A percentile compares a stretch with the other conserved stretches of the same genome.
phyloP scores from a whole-genome alignment of 129 eudicot species.

The Smallanthus sonchifolius region DNA sequence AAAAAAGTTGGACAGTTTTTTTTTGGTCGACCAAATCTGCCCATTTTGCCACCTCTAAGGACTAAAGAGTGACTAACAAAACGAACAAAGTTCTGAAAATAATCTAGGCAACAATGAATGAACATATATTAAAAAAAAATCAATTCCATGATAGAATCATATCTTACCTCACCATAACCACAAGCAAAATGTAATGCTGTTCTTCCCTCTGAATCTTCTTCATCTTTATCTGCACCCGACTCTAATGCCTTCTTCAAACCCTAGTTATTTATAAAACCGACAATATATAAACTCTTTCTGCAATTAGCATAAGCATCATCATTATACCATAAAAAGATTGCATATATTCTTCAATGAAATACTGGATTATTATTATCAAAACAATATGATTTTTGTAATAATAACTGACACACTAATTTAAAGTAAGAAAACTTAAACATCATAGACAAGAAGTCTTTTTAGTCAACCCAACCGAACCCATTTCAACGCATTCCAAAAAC shows the following conservation, averaged over 20 bases:
- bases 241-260: conserved; percentile 79
- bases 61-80: no score
- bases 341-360: background rate
- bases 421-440: background rate
- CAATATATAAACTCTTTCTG: background rate
- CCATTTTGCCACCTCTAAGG: no score
- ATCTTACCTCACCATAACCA: conserved; percentile 92
- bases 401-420: background rate
- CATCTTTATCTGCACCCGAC: conserved; percentile 87
- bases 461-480: background rate
- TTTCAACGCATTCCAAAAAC: background rate
- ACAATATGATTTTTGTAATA: no score
- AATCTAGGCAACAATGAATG: background rate
- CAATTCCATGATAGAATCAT: background rate
- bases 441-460: background rate
- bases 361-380: no score
- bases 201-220: conserved; percentile 97
- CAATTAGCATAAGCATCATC: background rate
- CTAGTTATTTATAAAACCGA: conserved; percentile 36
- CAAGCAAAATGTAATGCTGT: conserved; percentile 92
- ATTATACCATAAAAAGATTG: no score
- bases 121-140: background rate
- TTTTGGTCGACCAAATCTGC: no score
- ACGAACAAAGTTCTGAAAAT: no score
- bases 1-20: no score